Conservation (phyloP, 768 basidiomycete species). For the Suillus placidus region DNA sequence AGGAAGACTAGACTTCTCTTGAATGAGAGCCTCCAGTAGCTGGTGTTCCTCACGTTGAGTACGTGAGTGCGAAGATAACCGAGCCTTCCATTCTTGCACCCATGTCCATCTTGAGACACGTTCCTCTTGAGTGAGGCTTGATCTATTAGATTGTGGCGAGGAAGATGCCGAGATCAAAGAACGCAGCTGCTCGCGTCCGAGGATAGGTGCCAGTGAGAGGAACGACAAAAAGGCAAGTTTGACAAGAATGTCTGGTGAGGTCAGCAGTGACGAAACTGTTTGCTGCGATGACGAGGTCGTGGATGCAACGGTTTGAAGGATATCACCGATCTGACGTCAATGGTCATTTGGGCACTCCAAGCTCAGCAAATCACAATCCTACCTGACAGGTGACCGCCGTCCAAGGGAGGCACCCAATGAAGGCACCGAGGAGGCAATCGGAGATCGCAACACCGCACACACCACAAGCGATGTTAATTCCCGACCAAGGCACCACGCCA, state of each 20-base stretch:
- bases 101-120: conserved; percentile 54
- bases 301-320: conserved; percentile 80
- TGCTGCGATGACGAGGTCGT: conserved; percentile 70
- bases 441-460: conserved; percentile 78
- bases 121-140: conserved; percentile 35
- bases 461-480: conserved; percentile 95
- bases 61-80: conserved; percentile 53
- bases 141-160: conserved; percentile 22
- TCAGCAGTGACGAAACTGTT: conserved; percentile 82
- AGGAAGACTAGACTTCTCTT: conserved; percentile 50
- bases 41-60: conserved; percentile 48
- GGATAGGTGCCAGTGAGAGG: conserved; percentile 84
- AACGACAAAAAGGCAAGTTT: conserved; percentile 85
- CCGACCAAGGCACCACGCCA: conserved; percentile 95
- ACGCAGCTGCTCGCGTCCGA: conserved; percentile 70
- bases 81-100: conserved; percentile 74
- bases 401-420: conserved; percentile 87
- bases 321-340: conserved; percentile 72
- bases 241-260: conserved; percentile 79
- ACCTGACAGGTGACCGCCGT: conserved; percentile 92
- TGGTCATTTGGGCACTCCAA: conserved; percentile 9
- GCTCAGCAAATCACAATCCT: conserved; percentile 27
- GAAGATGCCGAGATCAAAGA: conserved; percentile 48
- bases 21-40: conserved; percentile 52
- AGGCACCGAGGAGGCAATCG: conserved; percentile 79